Evolutionary conservation across 495 filamentous ascomycete genomes (phyloP).

Genomic region (Neurospora discreta): DNA sequence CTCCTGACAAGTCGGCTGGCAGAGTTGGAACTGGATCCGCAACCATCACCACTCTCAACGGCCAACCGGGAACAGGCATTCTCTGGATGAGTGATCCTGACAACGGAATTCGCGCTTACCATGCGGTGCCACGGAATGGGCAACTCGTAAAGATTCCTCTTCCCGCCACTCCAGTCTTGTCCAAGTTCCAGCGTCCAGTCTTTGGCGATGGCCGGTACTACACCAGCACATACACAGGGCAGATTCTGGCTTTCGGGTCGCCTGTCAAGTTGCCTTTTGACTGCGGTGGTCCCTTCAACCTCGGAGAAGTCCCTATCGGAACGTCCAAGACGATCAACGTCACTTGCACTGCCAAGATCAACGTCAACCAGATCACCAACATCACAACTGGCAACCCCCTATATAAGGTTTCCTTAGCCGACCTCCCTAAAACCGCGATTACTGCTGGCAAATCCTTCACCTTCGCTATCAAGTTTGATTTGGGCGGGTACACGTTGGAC

Average conservation of each 20-base stretch:
- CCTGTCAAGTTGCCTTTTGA: constrained; percentile 25
- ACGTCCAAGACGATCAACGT: constrained; percentile 13
- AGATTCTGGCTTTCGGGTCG: constrained; percentile 27
- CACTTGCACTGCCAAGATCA: constrained; percentile 25
- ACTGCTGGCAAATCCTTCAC: constrained; percentile 21
- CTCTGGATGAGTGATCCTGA: constrained; percentile 33
- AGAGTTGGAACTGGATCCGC: constrained; percentile 26
- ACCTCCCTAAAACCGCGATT: constrained; percentile 22
- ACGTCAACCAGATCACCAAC: constrained; percentile 22
- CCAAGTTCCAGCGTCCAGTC: constrained; percentile 27
- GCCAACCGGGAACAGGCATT: constrained; percentile 29
- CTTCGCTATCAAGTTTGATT: constrained; percentile 27
- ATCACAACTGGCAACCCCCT: constrained; percentile 16
- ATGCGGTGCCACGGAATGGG: constrained; percentile 15
- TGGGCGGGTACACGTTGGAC: constrained; percentile 17
- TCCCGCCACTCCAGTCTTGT: constrained; percentile 13
- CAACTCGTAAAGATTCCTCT: constrained; percentile 10
- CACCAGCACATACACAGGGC: constrained; percentile 24
- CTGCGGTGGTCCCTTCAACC: constrained; percentile 26
- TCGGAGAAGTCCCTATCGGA: constrained; percentile 29
- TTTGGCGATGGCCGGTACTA: constrained; percentile 32
- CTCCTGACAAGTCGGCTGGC: constrained; percentile 21
- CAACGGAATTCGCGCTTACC: constrained; percentile 26
- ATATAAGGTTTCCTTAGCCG: constrained; percentile 21
- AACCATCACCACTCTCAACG: constrained; percentile 29